Conservation (phyloP, 108 stramenopile genomes). For the Pseudonitzschia multiseries region DNA sequence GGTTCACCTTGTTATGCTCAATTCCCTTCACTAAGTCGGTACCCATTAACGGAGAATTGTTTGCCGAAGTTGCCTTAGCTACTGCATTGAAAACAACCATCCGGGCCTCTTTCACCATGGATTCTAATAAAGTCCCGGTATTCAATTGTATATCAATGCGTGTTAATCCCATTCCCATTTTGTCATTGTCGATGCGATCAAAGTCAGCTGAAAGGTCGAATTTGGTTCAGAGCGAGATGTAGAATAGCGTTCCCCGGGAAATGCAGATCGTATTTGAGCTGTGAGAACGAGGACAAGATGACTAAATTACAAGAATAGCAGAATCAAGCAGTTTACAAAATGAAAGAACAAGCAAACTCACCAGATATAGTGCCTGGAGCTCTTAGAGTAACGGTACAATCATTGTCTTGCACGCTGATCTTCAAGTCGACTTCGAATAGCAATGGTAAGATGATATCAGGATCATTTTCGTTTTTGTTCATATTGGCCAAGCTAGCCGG, state of each 20-base stretch:
- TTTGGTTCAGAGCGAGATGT: background rate
- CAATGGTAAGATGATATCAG: conserved; percentile 58
- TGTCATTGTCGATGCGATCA: conserved; percentile 15
- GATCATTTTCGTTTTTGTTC: conserved; percentile 30
- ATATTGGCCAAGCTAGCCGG: conserved; percentile 37
- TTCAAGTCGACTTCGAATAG: conserved; percentile 46
- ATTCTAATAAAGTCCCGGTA: conserved; percentile 41
- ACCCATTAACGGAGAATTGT: background rate
- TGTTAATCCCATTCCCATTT: conserved; percentile 26
- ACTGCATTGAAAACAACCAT: conserved; percentile 67
- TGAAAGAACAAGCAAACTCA: conserved; percentile 23
- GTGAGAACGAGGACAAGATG: background rate
- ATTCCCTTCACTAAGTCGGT: background rate
- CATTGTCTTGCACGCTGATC: conserved; percentile 38
- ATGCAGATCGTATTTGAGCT: background rate
- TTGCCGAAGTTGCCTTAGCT: conserved; percentile 46
- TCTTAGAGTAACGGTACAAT: conserved; percentile 40
- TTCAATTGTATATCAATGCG: conserved; percentile 50
- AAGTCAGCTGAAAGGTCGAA: conserved; percentile 21
- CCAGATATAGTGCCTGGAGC: conserved; percentile 66
- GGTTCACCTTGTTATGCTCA: background rate
- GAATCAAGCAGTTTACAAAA: background rate
- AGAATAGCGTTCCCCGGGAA: background rate
- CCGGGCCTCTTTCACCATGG: conserved; percentile 66
- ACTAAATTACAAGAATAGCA: background rate